Base-by-base conservation (phyloP, 257 asterid genomes). In the Apocynum venetum region DNA sequence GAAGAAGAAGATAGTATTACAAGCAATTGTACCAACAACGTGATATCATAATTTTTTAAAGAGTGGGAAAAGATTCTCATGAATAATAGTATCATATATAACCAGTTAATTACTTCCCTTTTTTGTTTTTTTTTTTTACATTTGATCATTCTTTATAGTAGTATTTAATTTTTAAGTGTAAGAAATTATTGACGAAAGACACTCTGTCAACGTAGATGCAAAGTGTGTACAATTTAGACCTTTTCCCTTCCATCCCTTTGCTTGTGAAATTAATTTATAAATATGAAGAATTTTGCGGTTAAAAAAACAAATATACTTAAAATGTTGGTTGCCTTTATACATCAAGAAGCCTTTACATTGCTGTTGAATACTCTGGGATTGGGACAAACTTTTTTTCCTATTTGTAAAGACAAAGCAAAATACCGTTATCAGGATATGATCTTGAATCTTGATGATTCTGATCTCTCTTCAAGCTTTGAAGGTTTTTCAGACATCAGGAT, bases 341-440 rank as follows among this genome's bases (percentile, higher is more conserved):
- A n/a, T n/a, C n/a, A n/a, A n/a, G n/a, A n/a, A n/a, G n/a, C n/a
- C n/a, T n/a, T n/a, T n/a, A n/a, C n/a, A n/a, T n/a, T n/a, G n/a
- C n/a, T n/a, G n/a, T n/a, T n/a, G n/a, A n/a, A 61, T 11, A 66
- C 35, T n/a, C 53, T 4, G 72, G 73, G n/a, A 63, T 13, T 49
- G 61, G 40, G n/a, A 69, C 46, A 51, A 51, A 1, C 55, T 81
- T 80, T 56, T 75, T 80, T 79, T 65, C 48, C 43, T 6, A 25
- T 67, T 66, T 76, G 77, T 69, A 55, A 79, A 83, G 79, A 76
- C 85, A 84, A 82, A 80, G 59, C 81, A 85, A 84, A 74, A 84
- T 83, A 86, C 96, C 83, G 92, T 92, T 92, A 63, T 72, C 44
- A 77, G 31, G 38, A n/a, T 65, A 57, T 35, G 67, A 76, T 44